phyloP scores from a whole-genome alignment of 495 filamentous ascomycete species.

The Neurospora sp. region DNA sequence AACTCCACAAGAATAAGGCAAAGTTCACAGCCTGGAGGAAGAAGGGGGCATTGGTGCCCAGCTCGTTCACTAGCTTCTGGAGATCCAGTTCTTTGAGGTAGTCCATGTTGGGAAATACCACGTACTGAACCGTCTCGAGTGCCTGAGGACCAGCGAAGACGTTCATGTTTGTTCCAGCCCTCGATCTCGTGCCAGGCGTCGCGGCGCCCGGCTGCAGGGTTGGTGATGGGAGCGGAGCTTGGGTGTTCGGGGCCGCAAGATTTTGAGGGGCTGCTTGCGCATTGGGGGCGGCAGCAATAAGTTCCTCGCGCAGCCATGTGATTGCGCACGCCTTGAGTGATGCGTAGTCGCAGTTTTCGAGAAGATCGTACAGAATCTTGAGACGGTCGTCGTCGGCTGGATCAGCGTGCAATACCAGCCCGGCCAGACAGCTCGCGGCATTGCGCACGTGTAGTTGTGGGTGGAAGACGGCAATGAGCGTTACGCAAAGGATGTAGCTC shows the following conservation, averaged over 20 bases:
- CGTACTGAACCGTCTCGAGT: constrained; percentile 36
- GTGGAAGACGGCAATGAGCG: constrained; percentile 58
- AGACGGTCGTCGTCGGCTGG: constrained; percentile 60
- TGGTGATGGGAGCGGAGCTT: neutral
- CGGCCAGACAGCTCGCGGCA: constrained; percentile 64
- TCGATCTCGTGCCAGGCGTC: constrained; percentile 15
- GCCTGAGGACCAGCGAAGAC: constrained; percentile 49
- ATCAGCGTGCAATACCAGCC: constrained; percentile 62
- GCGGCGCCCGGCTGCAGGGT: constrained; percentile 6
- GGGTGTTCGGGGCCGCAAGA: neutral
- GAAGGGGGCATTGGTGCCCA: constrained; percentile 29
- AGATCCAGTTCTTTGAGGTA: constrained; percentile 17
- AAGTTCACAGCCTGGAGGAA: constrained; percentile 39
- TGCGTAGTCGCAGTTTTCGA: constrained; percentile 71
- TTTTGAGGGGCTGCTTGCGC: constrained; percentile 3
- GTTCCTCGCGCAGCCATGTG: constrained; percentile 79
- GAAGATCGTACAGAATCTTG: constrained; percentile 65
- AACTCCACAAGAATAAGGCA: constrained; percentile 40
- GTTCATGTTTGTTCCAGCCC: constrained; percentile 19
- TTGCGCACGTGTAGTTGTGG: constrained; percentile 56
- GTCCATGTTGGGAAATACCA: constrained; percentile 30
- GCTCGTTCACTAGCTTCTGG: constrained; percentile 15
- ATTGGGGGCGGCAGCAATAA: constrained; percentile 39
- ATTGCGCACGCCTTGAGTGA: constrained; percentile 73
- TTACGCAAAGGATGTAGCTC: constrained; percentile 50